Base-by-base conservation (phyloP, 768 basidiomycete genomes). In the Auricularia sp. region DNA sequence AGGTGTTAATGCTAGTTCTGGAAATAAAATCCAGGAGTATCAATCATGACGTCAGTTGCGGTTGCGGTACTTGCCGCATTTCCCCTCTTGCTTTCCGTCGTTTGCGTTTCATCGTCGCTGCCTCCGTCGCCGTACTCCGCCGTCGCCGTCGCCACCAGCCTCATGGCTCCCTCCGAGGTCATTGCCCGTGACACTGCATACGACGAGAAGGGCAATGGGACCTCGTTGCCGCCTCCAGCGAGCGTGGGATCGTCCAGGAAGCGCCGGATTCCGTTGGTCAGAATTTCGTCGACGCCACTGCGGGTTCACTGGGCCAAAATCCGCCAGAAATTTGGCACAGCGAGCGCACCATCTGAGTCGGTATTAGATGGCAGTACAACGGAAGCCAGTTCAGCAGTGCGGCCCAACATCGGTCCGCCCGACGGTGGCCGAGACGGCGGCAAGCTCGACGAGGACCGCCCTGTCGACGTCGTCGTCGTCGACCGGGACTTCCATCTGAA, bases 391-490 rank as follows among this genome's bases (percentile, higher is more conserved):
- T 34, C 36, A 18, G 3, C n/a, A 5, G 37, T 16, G 21, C 61
- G 3, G 21, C 11, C 11, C 5, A 10, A 4, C 21, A 29, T 47
- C 44, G 59, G 8, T 29, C 61, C 7, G 62, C 35, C 8, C 35
- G 21, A 13, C 62, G 18, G 8, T 13, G 29, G 29, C 29, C 29
- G 29, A 29, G 44, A 11, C 62, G 24, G 35, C 34, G 61, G 36
- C 29, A 54, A 62, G n/a, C 54, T 62, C 16, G 62, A 65, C 45
- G 61, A 65, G 45, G 65, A 65, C 3, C 33, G 59, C 65, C 47
- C 42, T 34, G 84, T 90, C 7, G 83, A 92, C 73, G 83, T 89
- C 76, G 83, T 90, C 24, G 84, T 92, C 29, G 89, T 92, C 16
- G 89, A 92, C 73, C 81, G 88, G 59, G 75, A 79, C 37, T 89